Evolutionary conservation across 495 filamentous ascomycete genomes (phyloP), one percentile per base, ranked within the genome.

Genomic region (Pseudoneurospora amorphoporcata): DNA sequence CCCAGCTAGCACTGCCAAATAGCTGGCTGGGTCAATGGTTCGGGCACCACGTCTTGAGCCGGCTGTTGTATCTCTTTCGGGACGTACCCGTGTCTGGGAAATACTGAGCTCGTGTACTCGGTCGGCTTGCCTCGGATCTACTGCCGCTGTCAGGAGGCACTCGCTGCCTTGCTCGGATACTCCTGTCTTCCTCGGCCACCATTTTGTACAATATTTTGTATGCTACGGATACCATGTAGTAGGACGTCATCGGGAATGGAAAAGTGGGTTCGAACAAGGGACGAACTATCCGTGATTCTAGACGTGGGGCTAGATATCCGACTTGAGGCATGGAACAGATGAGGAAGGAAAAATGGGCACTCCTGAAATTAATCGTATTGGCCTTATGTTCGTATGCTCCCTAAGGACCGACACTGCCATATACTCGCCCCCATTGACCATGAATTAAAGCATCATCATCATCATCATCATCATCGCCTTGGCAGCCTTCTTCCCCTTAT

Each of bases 121-220:
- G 29, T 17, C 29, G 6, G 32, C 47, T 2, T 58, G n/a, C 7
- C 29, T 58, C 19, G 10, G 5, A 58, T 58, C 4, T 23, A 3
- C 29, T 23, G 8, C 1, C 29, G 14, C 29, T 17, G 14, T 35
- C 6, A 0, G 14, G 53, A 35, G 29, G 19, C 10, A 29, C 17
- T 19, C 9, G 12, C 53, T 65, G 29, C 14, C 53, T 35, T 37
- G 53, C 29, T 65, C 53, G 12, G 23, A 35, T 35, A 65, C 29
- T 17, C 53, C 29, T 2, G 7, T 37, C 53, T 8, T 35, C 37
- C 53, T 69, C 5, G 17, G 19, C 14, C 68, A 29, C 35, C 35
- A 38, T 69, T 17, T 65, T 75, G 69, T 76, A 73, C 69, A 58
- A 40, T 70, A 45, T 32, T 35, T 32, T 65, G 53, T 65, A 65